Evolutionary conservation across 176 grass and related monocot genomes (phyloP), one percentile per base, ranked within the genome.

Genomic region (Areca catechu): DNA sequence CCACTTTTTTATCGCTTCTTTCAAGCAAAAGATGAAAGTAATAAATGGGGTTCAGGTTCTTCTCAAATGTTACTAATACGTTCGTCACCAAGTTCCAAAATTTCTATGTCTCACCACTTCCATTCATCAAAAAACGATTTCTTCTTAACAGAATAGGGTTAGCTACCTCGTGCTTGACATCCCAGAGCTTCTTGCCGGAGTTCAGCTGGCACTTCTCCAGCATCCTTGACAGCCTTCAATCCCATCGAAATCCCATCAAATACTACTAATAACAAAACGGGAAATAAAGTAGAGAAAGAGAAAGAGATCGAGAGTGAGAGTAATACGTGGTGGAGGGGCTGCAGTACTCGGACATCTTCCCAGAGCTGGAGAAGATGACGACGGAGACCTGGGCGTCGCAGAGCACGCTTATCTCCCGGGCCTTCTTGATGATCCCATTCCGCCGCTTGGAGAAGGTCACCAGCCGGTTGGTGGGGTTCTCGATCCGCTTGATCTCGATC

Each of bases 401-500:
- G 18, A 95, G 82, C 43, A 95, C 82, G 79, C 90, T 89, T 74
- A 95, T 95, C 76, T 95, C 90, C 21, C 74, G 62, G 4, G 90
- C 90, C 82, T 95, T 95, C 82, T 95, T 95, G 73, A 95, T 78
- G 68, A 95, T 83, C 72, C 90, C 90, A 56, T 89, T 95, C 20
- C 83, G 75, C 59, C 90, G 79, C 79, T 95, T 95, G 20, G 82
- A 83, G 82, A 95, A 95, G 34, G 90, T 95, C 16, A 89, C 90
- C 79, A 86, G 85, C 49, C 85, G 82, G 63, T 95, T 95, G 68
- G 76, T 89, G 24, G 79, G 78, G 85, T 95, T 95, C 85, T 95
- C 90, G 74, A 95, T 95, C 73, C 90, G 74, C 85, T 86, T 95
- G 74, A 95, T 95, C 82, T 95, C 85, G 51, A 95, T 95, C 85